Base-by-base conservation (phyloP, 2,329 filamentous ascomycete genomes). In the Ceratocystis huliohia region DNA sequence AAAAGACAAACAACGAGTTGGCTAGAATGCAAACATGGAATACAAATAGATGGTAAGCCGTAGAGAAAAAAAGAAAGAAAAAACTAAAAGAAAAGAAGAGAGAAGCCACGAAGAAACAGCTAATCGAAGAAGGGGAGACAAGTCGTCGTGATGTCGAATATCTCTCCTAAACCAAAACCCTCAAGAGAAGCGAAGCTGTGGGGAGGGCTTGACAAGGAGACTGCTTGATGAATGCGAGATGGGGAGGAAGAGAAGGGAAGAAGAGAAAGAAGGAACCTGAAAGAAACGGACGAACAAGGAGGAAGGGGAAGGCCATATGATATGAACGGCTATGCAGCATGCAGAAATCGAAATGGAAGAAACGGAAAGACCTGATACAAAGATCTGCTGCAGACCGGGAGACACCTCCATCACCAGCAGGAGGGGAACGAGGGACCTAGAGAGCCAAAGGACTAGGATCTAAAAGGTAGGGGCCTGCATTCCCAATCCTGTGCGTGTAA, bases 101-200 rank as follows among this genome's bases (percentile, higher is more conserved):
- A 66, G 63, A 20, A 33, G 50, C 56, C 17, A 56, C 22, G n/a
- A 59, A 50, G 20, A 46, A 48, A 10, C 8, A 22, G n/a, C 22
- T 25, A 50, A 65, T 57, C 28, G 41, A 44, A 6, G 28, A 44
- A 25, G 63, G 46, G 28, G 33, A 62, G 37, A 17, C 33, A 63
- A 57, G 62, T 61, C 44, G 65, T 53, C 13, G 48, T 53, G 66
- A 68, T 68, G 64, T 61, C 64, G 64, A 61, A 68, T 68, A 64
- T 68, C 50, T 68, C 64, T 64, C 66, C 62, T 48, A 20, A n/a
- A 28, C 66, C 59, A 64, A 50, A 66, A 65, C 56, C 63, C 65
- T 63, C 22, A 48, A 44, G 56, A 50, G 53, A 66, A 44, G 28
- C 15, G 25, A 65, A 65, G 37, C 56, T 53, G 50, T 25, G 61